Evolutionary conservation across 208 protist genomes (phyloP).

Genomic region (Herpetomonas muscarum): DNA sequence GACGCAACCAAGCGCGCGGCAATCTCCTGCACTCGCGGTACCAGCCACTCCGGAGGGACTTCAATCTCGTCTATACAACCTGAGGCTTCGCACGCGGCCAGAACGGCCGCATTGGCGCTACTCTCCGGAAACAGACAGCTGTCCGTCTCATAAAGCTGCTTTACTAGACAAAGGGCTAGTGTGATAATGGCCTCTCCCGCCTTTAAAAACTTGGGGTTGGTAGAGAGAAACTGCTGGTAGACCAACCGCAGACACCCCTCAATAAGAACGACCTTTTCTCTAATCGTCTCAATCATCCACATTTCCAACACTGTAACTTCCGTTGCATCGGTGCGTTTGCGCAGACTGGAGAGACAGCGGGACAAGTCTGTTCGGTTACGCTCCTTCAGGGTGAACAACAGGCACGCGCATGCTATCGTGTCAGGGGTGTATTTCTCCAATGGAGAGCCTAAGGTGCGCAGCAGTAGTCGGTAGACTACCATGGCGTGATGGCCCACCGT

Average conservation of each 20-base stretch:
- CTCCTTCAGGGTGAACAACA: conserved; percentile 64
- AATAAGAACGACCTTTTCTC: conserved; percentile 59
- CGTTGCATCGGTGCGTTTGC: conserved; percentile 13
- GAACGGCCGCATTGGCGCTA: conserved; percentile 48
- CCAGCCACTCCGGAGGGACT: too few species aligned
- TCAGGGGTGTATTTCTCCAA: conserved; percentile 7
- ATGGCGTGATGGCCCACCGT: conserved; percentile 9
- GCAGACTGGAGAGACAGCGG: conserved; percentile 7
- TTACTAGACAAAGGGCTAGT: conserved; percentile 41
- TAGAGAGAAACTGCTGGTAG: conserved; percentile 35
- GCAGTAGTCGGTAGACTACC: conserved; percentile 7
- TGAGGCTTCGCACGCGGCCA: conserved; percentile 35
- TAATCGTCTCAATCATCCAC: conserved; percentile 50
- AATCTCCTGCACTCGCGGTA: too few species aligned
- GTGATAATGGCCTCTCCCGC: conserved; percentile 37
- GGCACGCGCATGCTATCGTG: conserved; percentile 44
- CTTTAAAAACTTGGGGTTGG: conserved; percentile 10
- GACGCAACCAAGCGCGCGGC: too few species aligned
- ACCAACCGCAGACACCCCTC: conserved; percentile 64
- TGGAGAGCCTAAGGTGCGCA: conserved; percentile 10
- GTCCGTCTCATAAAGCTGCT: too few species aligned
- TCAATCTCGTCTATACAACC: too few species aligned
- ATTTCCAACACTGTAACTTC: conserved; percentile 69
- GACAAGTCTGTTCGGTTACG: conserved; percentile 19
- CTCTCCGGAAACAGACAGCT: conserved; percentile 71